Evolutionary conservation across 1,284 basidiomycete species (phyloP), one percentile per base, ranked within the genome.

Genomic region (Irpex rosettiformis): DNA sequence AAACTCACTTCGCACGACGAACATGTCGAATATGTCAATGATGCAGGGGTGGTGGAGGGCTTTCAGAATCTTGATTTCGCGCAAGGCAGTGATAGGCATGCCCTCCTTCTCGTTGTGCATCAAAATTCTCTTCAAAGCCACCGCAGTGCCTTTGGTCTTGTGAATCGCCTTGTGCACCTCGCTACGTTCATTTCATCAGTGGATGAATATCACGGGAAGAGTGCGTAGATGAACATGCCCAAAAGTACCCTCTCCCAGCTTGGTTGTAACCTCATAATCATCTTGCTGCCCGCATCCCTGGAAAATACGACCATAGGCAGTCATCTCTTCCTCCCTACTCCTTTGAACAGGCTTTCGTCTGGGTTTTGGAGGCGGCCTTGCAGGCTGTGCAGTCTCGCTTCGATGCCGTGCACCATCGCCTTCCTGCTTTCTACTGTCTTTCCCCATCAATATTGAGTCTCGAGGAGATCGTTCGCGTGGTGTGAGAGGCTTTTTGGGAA

Each of bases 21-120:
- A 94, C 89, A 99, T 97, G 72, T 98, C 95, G 57, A 95, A 73
- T 48, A 98, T 86, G 25, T 94, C 83, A 1, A 99, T 89, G 56
- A 99, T 85, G 66, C 89, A 91, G 0, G 87, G 82, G 68, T 99
- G 96, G 22, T 85, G 82, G 62, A 99, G 79, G 10, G 88, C 85
- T 72, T 98, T 99, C 56, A 99, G 79, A 58, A 98, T 93, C 72
- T 96, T 96, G 77, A 99, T 98, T 76, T 99, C 97, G n/a, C 97
- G 88, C 13, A 98, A 79, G 4, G 97, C 96, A 1, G 97, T 99
- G 33, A 98, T 92, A 1, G 95, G 94, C 84, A 97, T 91, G 55
- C 95, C 96, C 71, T 96, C 94, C 69, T 94, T 94, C 73, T 96
- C 93, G 65, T 95, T 94, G 72, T 98, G 95, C 83, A 98, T 94